Percentiles rank a stretch among this genome's conserved stretches.
These are phyloP conservation scores for Solanum virginianum DNA, from an alignment of 257 asterid species.

Conservation along the genomic window DNA sequence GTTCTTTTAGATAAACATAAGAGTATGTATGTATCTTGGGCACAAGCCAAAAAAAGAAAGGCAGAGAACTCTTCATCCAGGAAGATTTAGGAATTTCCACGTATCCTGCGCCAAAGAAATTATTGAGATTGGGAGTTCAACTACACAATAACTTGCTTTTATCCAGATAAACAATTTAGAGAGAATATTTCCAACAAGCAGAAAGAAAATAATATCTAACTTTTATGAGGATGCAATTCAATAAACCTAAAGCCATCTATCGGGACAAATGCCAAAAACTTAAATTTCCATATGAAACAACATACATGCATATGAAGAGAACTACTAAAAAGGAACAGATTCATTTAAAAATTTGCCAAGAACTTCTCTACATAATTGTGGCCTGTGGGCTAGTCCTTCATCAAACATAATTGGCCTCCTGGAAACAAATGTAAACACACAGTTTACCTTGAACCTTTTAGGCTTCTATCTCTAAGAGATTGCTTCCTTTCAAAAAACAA, in stretches of 20 bases:
- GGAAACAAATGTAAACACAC: neutral
- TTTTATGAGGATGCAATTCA: neutral
- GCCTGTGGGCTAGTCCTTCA: neutral
- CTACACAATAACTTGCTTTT: conserved; percentile 28
- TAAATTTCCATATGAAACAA: neutral
- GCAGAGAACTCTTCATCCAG: conserved; percentile 89
- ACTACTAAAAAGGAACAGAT: neutral
- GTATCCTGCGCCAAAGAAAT: conserved; percentile 99
- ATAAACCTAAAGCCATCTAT: neutral
- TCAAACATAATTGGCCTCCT: neutral
- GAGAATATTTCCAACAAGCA: neutral
- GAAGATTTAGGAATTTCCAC: conserved; percentile 82
- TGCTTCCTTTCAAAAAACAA: neutral
- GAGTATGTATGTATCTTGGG: conserved; percentile 79
- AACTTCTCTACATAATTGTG: neutral
- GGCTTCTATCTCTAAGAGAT: neutral
- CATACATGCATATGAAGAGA: neutral
- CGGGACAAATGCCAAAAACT: neutral
- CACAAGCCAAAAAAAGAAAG: conserved; percentile 83
- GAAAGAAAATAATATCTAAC: neutral
- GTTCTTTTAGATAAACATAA: conserved; percentile 72
- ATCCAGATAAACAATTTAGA: conserved; percentile 21
- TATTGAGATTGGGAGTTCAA: conserved; percentile 64
- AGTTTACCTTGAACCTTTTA: neutral
- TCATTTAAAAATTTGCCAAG: neutral